Base-by-base conservation (phyloP, 1,284 basidiomycete species). In the Cutaneotrichosporon cyanovorans region DNA sequence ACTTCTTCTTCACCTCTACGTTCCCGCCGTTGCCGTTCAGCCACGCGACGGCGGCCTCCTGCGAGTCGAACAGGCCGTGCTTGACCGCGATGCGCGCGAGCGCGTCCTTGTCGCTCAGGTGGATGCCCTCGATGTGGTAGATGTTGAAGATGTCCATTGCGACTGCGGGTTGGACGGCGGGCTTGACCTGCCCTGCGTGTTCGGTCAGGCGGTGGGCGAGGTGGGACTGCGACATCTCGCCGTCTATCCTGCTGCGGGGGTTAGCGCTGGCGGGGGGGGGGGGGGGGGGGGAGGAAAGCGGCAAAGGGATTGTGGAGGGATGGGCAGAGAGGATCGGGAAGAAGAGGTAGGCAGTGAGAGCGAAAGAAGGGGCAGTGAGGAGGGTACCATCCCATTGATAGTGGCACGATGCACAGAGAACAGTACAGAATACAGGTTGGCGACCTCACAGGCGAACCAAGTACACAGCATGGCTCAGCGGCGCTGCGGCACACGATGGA, bases 71-170 rank as follows among this genome's bases (percentile, higher is more conserved):
- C 31, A 75, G 49, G 5, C 57, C 63, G 23, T 72, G 57, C 18
- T 66, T 60, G 36, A 66, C 64, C 7, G 66, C 72, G 16, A 68
- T 44, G 5, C 51, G 21, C 3, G 72, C 57, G 6, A 75, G 53
- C 55, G 42, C 62, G 56, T n/a, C 50, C 42, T 40, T 50, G 49
- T 69, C 63, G 6, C 62, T 64, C 15, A 64, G 59, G 50, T 72
- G 65, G 44, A 66, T 57, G 25, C 66, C 67, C 4, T 69, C 36
- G 39, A 68, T 65, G 48, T 75, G 73, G 58, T 71, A 73, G 12
- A 66, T 61, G 34, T 62, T 42, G 51, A 66, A 64, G 10, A 68
- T 35, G 38, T 62, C 63, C 52, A 65, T 60, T 19, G 56, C 59
- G 31, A 70, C 45, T 0, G 53, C 46, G 2, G 66, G 46, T 51